A percentile compares a stretch with the other conserved stretches of the same genome.
Conservation (phyloP, 2,329 filamentous ascomycete genomes). For the Aspergillus phoenicis region DNA sequence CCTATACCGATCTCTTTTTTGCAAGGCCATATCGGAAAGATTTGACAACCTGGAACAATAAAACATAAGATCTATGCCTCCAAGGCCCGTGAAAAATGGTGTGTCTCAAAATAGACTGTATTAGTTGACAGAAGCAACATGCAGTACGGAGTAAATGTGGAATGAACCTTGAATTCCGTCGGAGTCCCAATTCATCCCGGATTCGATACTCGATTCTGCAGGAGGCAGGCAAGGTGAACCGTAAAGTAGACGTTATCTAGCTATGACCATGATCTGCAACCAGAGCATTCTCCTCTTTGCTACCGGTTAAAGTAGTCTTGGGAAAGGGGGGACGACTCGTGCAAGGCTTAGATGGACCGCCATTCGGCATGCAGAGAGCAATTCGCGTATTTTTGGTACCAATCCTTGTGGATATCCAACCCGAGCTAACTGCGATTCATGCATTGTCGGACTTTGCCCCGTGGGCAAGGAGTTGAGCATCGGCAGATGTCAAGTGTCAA, state of each 20-base stretch:
- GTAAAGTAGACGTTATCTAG: background rate
- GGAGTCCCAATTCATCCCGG: background rate
- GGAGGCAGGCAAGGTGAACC: background rate
- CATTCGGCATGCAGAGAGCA: background rate
- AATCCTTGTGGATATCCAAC: background rate
- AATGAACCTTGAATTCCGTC: background rate
- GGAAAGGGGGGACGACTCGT: slow-evolving; percentile 5
- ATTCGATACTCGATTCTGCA: background rate
- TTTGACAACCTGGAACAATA: no score
- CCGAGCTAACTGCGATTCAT: background rate
- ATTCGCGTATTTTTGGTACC: background rate
- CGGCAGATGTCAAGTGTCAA: slow-evolving; percentile 3
- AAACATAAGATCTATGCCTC: no score
- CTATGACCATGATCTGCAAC: slow-evolving; percentile 3
- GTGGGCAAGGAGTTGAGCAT: background rate
- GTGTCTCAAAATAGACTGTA: no score
- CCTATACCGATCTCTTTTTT: background rate
- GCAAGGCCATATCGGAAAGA: no score
- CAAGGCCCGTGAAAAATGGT: no score
- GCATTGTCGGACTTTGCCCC: background rate
- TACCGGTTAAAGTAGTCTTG: background rate
- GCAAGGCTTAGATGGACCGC: slow-evolving; percentile 4
- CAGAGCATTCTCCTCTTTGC: background rate
- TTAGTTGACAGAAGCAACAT: background rate
- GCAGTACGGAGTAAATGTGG: background rate